Base-by-base conservation (phyloP, 2,329 filamentous ascomycete species). In the Colletotrichum filicis region DNA sequence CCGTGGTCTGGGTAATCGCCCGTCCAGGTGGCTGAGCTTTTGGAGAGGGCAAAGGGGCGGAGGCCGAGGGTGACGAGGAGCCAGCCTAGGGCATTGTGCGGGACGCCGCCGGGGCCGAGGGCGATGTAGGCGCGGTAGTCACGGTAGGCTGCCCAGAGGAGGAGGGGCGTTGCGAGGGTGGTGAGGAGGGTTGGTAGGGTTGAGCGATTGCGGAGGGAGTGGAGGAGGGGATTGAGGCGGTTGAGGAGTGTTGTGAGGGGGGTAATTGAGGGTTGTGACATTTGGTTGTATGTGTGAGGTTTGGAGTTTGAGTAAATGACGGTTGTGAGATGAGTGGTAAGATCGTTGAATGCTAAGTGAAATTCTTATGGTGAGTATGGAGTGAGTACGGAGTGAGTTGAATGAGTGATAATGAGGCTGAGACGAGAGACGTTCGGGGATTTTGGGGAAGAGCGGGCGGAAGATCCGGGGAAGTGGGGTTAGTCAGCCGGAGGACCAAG, bases 21-120 rank as follows among this genome's bases (percentile, higher is more conserved):
- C 1, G 66, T 70, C 24, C 26, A 66, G 7, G 61, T 69, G 2
- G 70, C 73, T 2, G 49, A 61, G 16, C 32, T 19, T 42, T 66
- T 56, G 1, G 60, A 66, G 42, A 73, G 65, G 2, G 70, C 66
- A 5, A 74, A 73, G 5, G 73, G 73, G 5, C 73, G 70, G 46
- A 74, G 63, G 32, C 30, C 57, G 22, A 74, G 22, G 5, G 70
- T 67, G 24, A 73, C 66, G 30, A 82, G 24, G 0, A 84, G 77
- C 83, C 83, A 87, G 37, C 86, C 86, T 24, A 78, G 37, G 32
- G 82, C 32, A 68, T 86, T 85, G 76, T 85, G 79, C 0, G 85
- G 85, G 0, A 86, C 69, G 19, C 85, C 85, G 69, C 86, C 85
- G 4, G 79, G 81, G 16, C 85, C 85, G 37, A 87, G 80, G 1